Evolutionary conservation across 345 rosid genomes (phyloP), one percentile per base, ranked within the genome.

Genomic region (Bretschneidera sinensis): DNA sequence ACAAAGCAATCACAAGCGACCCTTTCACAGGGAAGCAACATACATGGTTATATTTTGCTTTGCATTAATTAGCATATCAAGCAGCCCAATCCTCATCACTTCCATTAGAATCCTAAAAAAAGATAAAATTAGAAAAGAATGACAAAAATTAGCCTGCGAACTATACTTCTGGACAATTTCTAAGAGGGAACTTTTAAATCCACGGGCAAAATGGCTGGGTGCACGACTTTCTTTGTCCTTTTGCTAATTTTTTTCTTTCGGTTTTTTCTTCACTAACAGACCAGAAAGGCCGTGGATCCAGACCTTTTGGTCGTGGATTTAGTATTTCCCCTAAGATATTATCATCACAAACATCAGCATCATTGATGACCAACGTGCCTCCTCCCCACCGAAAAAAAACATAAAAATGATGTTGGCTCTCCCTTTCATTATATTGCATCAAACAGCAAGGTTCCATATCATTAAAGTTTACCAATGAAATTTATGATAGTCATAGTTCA

Each of bases 61-160:
- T 39, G 16, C 16, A 39, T 39, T n/a, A n/a, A n/a, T n/a, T 14
- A 39, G 1, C 45, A 39, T 39, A 51, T 81, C 65, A 81, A 16
- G 71, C 72, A 66, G 60, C 66, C 86, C 86, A 81, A 51, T 78
- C 85, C 54, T 70, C 83, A 48, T 78, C 83, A 25, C 83, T 84
- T 68, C 71, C 84, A 43, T 57, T 51, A n/a, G 56, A 31, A 43
- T 57, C 83, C 90, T 84, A 74, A 64, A 14, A 39, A 39, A 39
- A 11, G 10, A 4, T 7, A 39, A 39, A n/a, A n/a, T 5, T 39
- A 9, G 16, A 39, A 39, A 4, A 39, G 11, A 39, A 39, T 39
- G 1, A 1, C 4, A 13, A 14, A 11, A 39, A 11, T 14, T 13
- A 39, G 45, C 16, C 6, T 11, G 15, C 10, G 45, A 39, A 39